These are phyloP conservation scores for Comarum palustre DNA, from an alignment of 306 rosid genomes.

Conservation along the genomic window DNA sequence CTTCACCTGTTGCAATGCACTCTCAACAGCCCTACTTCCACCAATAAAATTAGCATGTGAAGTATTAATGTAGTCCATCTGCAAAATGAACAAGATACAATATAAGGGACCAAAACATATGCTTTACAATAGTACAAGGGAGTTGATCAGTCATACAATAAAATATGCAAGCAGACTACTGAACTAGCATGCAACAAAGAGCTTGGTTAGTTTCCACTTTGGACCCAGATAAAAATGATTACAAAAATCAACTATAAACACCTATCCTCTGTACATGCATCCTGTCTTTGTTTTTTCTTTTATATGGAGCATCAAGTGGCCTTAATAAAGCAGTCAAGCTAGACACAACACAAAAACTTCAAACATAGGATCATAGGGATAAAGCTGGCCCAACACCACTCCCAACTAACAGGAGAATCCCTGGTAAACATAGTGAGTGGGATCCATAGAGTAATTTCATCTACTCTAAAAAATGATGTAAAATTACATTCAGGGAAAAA, in stretches of 20 bases:
- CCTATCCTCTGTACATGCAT: not conserved
- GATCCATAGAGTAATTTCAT: not conserved
- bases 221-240: not conserved
- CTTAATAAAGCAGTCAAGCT: not conserved
- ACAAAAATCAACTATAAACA: not conserved
- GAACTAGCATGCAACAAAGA: not conserved
- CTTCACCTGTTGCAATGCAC: constrained; percentile 71
- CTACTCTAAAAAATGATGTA: not conserved
- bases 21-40: constrained; percentile 88
- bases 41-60: constrained; percentile 97
- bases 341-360: not conserved
- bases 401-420: not conserved
- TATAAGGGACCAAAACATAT: not conserved
- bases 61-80: constrained; percentile 98
- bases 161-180: not conserved
- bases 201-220: not conserved
- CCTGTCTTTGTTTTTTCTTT: not conserved
- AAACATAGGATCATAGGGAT: not conserved
- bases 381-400: not conserved
- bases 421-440: not conserved
- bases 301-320: not conserved
- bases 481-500: not conserved
- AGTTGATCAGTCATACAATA: not conserved
- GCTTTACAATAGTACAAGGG: not conserved
- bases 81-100: constrained; percentile 30